These are phyloP conservation scores for Trichosporon asahii DNA, from an alignment of 1,284 basidiomycete species.

Conservation along the genomic window DNA sequence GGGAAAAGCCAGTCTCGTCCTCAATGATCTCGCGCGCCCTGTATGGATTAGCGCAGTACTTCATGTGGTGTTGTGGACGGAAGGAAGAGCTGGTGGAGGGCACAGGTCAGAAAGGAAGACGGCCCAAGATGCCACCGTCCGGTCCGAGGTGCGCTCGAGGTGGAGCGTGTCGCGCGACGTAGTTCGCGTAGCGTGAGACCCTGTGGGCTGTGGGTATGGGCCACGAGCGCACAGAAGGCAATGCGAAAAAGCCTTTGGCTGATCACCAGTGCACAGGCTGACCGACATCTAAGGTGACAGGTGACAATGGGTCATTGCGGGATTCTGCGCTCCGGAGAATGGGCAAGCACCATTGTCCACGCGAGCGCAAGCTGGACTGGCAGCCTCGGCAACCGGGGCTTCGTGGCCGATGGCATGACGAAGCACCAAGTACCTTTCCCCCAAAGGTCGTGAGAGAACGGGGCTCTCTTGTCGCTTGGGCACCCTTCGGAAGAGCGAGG, in stretches of 20 bases:
- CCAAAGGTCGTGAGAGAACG: neutral
- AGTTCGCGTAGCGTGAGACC: neutral
- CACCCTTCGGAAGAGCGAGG: neutral
- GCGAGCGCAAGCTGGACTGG: neutral
- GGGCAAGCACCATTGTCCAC: neutral
- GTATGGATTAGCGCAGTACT: constrained; percentile 8
- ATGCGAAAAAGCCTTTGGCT: neutral
- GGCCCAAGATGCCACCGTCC: constrained; percentile 4
- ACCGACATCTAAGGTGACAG: neutral
- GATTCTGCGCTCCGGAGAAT: neutral
- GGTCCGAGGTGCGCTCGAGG: neutral
- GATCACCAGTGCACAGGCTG: neutral
- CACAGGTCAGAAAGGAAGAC: neutral
- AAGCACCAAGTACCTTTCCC: neutral
- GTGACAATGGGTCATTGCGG: neutral
- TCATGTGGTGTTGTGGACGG: neutral
- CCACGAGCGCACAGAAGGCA: constrained; percentile 1
- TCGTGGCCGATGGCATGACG: neutral
- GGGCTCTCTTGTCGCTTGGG: neutral
- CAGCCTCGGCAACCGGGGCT: neutral
- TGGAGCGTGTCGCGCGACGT: neutral
- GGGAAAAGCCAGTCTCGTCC: constrained; percentile 58
- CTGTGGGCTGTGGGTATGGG: neutral
- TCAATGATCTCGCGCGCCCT: constrained; percentile 78
- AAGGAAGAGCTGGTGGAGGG: neutral